These are phyloP conservation scores for Trametes maxima DNA, from an alignment of 768 basidiomycete species.

Conservation along the genomic window DNA sequence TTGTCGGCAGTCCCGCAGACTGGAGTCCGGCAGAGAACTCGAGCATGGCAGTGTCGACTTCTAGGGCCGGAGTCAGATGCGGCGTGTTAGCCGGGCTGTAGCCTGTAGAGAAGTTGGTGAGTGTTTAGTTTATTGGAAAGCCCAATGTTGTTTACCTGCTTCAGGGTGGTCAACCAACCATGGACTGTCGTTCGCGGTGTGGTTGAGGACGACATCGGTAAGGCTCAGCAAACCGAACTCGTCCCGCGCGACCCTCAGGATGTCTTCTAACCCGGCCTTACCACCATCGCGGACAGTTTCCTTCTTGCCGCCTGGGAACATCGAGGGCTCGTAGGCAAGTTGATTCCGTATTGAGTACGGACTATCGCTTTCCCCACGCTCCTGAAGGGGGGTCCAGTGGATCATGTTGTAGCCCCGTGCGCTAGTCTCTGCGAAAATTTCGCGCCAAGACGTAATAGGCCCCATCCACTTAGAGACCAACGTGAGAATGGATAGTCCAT, in stretches of 20 bases:
- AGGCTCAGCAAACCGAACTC: constrained; percentile 88
- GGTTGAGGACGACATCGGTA: constrained; percentile 97
- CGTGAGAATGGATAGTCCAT: constrained; percentile 87
- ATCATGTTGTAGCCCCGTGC: constrained; percentile 97
- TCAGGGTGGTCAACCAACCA: constrained; percentile 96
- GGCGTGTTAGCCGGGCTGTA: constrained; percentile 91
- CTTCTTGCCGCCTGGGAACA: constrained; percentile 51
- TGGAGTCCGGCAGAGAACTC: constrained; percentile 72
- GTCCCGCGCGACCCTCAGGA: constrained; percentile 70
- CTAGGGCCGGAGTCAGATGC: constrained; percentile 89
- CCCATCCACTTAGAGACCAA: constrained; percentile 99
- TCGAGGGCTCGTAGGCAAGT: constrained; percentile 73
- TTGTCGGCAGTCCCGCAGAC: constrained; percentile 70
- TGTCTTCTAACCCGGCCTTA: constrained; percentile 57
- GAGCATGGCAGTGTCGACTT: constrained; percentile 86
- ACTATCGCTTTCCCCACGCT: constrained; percentile 84
- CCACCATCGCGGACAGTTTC: constrained; percentile 50
- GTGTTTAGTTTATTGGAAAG: background rate
- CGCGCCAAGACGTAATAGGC: constrained; percentile 71
- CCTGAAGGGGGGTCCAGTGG: constrained; percentile 95
- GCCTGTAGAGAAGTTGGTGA: constrained; percentile 46
- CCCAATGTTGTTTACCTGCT: constrained; percentile 60
- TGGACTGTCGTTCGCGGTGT: constrained; percentile 91
- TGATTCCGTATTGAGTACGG: constrained; percentile 96
- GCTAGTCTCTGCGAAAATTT: constrained; percentile 80